Conservation (phyloP, 257 asterid species). For the Jaltomata sinuosa region DNA sequence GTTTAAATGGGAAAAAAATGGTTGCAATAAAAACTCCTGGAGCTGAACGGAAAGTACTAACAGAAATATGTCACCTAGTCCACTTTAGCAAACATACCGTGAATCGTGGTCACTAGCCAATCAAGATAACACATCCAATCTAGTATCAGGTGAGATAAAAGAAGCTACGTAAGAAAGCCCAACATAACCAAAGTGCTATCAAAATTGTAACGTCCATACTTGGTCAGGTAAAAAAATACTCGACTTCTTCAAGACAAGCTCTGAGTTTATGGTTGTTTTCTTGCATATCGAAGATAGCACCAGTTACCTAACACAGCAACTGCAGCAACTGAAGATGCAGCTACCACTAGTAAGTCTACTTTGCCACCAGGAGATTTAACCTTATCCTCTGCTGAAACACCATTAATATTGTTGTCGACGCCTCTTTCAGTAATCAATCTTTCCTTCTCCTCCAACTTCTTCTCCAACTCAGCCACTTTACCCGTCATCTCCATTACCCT, state of each 20-base stretch:
- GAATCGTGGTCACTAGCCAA: background rate
- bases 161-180: conserved; percentile 11
- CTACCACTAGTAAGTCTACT: conserved; percentile 28
- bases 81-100: background rate
- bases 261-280: conserved; percentile 4
- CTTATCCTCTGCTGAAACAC: background rate
- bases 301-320: conserved; percentile 28
- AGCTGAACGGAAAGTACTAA: background rate
- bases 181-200: conserved; percentile 23
- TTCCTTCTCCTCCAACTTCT: conserved; percentile 42
- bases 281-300: conserved; percentile 34
- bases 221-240: conserved; percentile 13
- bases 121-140: background rate
- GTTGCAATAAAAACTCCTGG: background rate
- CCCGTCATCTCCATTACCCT: conserved; percentile 17
- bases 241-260: conserved; percentile 20
- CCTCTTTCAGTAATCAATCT: conserved; percentile 22
- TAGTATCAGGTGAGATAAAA: conserved; percentile 11
- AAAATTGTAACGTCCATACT: conserved; percentile 30
- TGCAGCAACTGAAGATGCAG: conserved; percentile 42
- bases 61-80: background rate
- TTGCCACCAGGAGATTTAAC: conserved; percentile 18
- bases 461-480: conserved; percentile 29
- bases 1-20: background rate
- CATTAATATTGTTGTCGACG: conserved; percentile 13